Evolutionary conservation across 768 basidiomycete species (phyloP).

Genomic region (Lactarius deliciosus): DNA sequence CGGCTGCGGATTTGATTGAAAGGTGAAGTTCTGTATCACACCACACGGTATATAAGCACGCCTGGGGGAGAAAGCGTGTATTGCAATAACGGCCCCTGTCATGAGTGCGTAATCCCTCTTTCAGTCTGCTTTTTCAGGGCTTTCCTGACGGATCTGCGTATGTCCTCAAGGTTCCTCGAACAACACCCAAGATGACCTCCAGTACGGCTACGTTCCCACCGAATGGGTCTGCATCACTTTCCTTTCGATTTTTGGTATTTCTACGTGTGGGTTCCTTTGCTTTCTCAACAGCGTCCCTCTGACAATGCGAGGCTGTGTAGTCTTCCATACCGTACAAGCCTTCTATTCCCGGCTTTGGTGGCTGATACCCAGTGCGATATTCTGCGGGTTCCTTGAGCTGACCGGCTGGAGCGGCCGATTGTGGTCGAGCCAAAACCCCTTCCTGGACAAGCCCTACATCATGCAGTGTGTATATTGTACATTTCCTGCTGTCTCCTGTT

Average conservation of each 20-base stretch:
- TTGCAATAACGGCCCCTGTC: background rate
- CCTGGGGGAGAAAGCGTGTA: background rate
- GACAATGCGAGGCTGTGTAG: background rate
- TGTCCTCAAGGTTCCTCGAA: constrained; percentile 10
- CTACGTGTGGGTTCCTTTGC: constrained; percentile 32
- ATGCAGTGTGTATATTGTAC: constrained; percentile 22
- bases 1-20: background rate
- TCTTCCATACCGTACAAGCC: constrained; percentile 16
- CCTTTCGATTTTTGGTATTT: constrained; percentile 38
- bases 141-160: background rate
- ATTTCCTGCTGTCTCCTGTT: background rate
- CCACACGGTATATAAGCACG: background rate
- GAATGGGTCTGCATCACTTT: constrained; percentile 40
- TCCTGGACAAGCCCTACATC: constrained; percentile 12
- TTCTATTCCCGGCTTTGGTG: constrained; percentile 37
- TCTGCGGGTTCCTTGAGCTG: constrained; percentile 22
- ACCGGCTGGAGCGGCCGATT: constrained; percentile 23
- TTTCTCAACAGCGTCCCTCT: background rate
- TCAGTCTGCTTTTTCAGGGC: background rate
- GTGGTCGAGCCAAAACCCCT: constrained; percentile 25
- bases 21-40: background rate
- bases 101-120: constrained; percentile 19
- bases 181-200: constrained; percentile 6
- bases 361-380: constrained; percentile 26
- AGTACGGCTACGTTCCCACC: constrained; percentile 41